phyloP scores from a whole-genome alignment of 164 flowering plant genomes.

The Piper betle region DNA sequence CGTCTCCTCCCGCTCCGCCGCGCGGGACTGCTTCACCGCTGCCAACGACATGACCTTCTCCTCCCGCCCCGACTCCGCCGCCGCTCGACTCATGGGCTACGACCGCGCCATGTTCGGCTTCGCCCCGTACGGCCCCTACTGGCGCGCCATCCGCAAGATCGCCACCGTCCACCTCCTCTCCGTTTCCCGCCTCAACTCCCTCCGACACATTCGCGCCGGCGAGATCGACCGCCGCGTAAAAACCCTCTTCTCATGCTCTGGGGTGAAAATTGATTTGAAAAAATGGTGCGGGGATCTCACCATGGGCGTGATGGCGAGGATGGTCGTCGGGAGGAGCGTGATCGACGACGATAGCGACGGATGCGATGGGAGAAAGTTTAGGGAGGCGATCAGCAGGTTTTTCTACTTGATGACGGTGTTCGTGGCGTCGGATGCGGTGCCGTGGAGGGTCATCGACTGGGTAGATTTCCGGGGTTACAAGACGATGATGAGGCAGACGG shows the following conservation, averaged over 20 bases:
- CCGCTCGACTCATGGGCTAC: constrained; percentile 1
- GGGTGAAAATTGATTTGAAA: constrained; percentile 2
- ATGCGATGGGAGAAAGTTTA: not conserved
- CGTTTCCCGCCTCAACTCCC: not conserved
- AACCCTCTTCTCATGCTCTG: not conserved
- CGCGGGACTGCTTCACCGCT: constrained; percentile 10
- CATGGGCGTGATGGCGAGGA: constrained; percentile 1
- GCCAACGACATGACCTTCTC: constrained; percentile 5
- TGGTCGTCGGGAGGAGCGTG: constrained; percentile 3
- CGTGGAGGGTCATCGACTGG: constrained; percentile 4
- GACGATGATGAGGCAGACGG: constrained; percentile 3
- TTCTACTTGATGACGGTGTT: not conserved
- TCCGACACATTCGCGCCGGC: not conserved
- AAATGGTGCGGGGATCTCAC: not conserved
- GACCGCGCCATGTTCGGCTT: constrained; percentile 4
- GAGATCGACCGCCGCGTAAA: constrained; percentile 1
- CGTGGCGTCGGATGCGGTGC: constrained; percentile 2
- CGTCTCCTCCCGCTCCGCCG: not conserved
- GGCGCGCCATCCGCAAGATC: constrained; percentile 9
- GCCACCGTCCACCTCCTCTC: constrained; percentile 4
- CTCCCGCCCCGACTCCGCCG: constrained; percentile 2
- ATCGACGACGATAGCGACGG: not conserved
- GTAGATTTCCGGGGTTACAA: not conserved
- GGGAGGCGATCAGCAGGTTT: not conserved
- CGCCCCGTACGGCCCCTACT: constrained; percentile 6